Percentiles rank a stretch among this genome's conserved stretches.
phyloP scores from a whole-genome alignment of 805 yeast genomes.

The Metschnikowia henanensis region DNA sequence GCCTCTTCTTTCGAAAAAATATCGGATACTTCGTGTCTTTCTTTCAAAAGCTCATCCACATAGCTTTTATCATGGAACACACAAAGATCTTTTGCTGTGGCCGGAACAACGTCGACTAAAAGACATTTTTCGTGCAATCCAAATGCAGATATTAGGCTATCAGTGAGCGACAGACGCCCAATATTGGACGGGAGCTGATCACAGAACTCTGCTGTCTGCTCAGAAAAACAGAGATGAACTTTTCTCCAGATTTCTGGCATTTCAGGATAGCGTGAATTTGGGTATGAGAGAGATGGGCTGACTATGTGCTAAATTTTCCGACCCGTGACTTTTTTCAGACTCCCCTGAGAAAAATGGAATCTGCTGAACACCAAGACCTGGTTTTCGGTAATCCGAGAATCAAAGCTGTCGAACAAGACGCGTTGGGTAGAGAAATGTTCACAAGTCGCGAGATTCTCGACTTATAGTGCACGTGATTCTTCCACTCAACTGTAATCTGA shows the following conservation, averaged over 20 bases:
- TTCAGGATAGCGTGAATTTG: too few species aligned
- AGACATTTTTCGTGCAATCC: slow-evolving; percentile 29
- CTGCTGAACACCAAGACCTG: too few species aligned
- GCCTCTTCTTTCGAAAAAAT: slow-evolving; percentile 84
- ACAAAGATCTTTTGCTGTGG: slow-evolving; percentile 97
- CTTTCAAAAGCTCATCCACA: slow-evolving; percentile 86
- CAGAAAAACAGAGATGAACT: slow-evolving; percentile 3
- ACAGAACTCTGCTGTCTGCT: slow-evolving; percentile 3
- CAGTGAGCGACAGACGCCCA: slow-evolving; percentile 48
- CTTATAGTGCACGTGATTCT: too few species aligned
- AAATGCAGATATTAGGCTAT: slow-evolving; percentile 42
- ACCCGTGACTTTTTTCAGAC: too few species aligned
- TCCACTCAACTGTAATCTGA: too few species aligned
- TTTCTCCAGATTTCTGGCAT: background rate
- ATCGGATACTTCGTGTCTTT: slow-evolving; percentile 89
- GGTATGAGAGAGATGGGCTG: too few species aligned
- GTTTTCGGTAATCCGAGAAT: too few species aligned
- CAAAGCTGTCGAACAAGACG: too few species aligned
- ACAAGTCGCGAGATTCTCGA: too few species aligned
- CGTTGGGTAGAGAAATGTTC: too few species aligned
- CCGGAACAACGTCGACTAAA: slow-evolving; percentile 52
- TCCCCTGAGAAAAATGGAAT: too few species aligned
- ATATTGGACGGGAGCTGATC: slow-evolving; percentile 52
- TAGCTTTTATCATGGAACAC: slow-evolving; percentile 98
- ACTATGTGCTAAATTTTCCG: too few species aligned